Evolutionary conservation across 1,284 basidiomycete species (phyloP), one percentile per base, ranked within the genome.

Genomic region (Neonothopanus nambi): DNA sequence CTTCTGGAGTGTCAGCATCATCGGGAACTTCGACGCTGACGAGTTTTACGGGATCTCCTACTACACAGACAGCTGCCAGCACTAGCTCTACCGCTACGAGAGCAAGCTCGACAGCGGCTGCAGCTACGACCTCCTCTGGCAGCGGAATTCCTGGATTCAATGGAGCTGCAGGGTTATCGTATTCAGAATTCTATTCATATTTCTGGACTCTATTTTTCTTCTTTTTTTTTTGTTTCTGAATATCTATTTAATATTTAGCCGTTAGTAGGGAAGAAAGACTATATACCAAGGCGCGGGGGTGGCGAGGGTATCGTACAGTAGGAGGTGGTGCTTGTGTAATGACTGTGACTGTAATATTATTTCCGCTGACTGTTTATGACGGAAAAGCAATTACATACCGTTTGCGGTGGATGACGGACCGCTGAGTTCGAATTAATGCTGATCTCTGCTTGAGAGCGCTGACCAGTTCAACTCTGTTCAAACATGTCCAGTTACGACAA

Each of bases 401-500:
- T n/a, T n/a, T n/a, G n/a, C n/a, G n/a, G n/a, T n/a, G n/a, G n/a
- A n/a, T n/a, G 42, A 11, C n/a, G 30, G 30, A 35, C 45, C 36
- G 30, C 35, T 48, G 21, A 28, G 5, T 46, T 23, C 20, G 28
- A 36, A 33, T 17, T 20, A 9, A 7, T 35, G 28, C n/a, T n/a
- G n/a, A 35, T 33, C 44, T 28, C 36, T 36, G n/a, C 28, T 38
- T 41, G 48, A 28, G 12, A 23, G 12, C 39, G 15, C 24, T 24
- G 23, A 36, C 38, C 44, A 28, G 9, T 15, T 30, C 30, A 6
- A 7, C 55, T 52, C 33, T 52, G 45, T 35, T 37, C 36, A 28
- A 54, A 59, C 68, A 89, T 89, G 87, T 86, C 85, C 62, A 87
- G 84, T 72, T 89, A 80, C 70, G 89, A 92, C 74, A 92, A 92